A percentile compares a stretch with the other conserved stretches of the same genome.
Evolutionary conservation across 179 eudicot genomes (phyloP).

Genomic region (Gypsophila paniculata): DNA sequence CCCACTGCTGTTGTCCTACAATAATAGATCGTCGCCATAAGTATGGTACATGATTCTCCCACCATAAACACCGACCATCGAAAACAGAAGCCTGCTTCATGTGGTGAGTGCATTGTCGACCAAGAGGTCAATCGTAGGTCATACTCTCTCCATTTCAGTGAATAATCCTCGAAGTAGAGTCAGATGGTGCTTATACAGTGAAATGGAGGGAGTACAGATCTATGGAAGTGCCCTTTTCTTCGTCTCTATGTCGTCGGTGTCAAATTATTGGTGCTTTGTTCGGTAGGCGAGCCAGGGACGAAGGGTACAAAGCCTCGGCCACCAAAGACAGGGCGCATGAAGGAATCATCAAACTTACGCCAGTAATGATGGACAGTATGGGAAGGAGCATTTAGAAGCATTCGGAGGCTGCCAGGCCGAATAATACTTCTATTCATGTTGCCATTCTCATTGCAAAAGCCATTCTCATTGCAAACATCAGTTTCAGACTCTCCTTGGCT

Average conservation of each 20-base stretch:
- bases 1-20: constrained; percentile 15
- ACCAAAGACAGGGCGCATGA: constrained; percentile 79
- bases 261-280: constrained; percentile 33
- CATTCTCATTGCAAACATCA: constrained; percentile 25
- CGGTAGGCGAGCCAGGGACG: constrained; percentile 51
- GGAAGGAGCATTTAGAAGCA: constrained; percentile 53
- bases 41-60: constrained; percentile 16
- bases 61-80: background rate
- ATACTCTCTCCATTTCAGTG: background rate
- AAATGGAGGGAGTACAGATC: background rate
- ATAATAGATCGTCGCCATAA: background rate
- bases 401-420: constrained; percentile 47
- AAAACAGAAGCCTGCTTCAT: background rate
- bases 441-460: constrained; percentile 19
- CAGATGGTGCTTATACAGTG: background rate
- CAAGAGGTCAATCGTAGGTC: background rate
- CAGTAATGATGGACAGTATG: constrained; percentile 62
- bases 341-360: constrained; percentile 65
- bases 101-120: background rate
- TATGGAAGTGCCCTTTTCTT: background rate
- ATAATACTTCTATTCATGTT: constrained; percentile 20
- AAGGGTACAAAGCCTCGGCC: constrained; percentile 69
- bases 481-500: constrained; percentile 31
- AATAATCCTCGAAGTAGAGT: background rate
- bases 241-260: constrained; percentile 21